Conservation (phyloP, 148 eudicot genomes). For the Silene conica region DNA sequence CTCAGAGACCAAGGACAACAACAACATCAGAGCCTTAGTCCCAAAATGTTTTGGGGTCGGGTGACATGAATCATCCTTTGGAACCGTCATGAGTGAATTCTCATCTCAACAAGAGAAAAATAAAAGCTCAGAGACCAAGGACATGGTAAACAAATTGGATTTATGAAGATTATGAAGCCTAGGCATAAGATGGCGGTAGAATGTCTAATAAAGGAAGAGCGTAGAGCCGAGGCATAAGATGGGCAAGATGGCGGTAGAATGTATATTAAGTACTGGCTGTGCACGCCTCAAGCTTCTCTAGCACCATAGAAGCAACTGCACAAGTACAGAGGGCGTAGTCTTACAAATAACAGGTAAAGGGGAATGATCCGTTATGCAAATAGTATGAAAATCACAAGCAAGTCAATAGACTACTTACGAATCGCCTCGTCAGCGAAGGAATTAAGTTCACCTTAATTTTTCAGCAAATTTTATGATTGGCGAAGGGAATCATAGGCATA, state of each 20-base stretch:
- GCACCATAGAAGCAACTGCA: neutral
- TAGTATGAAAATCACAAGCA: neutral
- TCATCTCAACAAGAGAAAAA: no score
- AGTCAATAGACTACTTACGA: neutral
- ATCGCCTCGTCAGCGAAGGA: neutral
- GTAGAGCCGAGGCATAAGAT: neutral
- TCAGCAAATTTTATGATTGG: neutral
- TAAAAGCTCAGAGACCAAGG: neutral
- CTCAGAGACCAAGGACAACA: neutral
- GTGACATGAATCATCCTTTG: no score
- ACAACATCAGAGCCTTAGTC: no score
- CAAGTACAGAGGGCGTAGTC: neutral
- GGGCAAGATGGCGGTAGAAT: neutral
- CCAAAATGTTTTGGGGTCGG: no score
- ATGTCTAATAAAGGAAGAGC: no score
- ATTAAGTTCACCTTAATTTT: neutral
- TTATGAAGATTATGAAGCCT: neutral
- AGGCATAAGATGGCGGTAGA: neutral
- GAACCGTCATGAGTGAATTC: no score
- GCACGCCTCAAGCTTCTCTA: neutral
- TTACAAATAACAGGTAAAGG: neutral
- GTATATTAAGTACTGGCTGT: neutral
- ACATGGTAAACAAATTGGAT: neutral
- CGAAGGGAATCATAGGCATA: neutral
- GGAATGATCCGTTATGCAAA: neutral